These are phyloP conservation scores for Mycothermus thermophilus DNA, from an alignment of 495 filamentous ascomycete genomes.

Conservation along the genomic window DNA sequence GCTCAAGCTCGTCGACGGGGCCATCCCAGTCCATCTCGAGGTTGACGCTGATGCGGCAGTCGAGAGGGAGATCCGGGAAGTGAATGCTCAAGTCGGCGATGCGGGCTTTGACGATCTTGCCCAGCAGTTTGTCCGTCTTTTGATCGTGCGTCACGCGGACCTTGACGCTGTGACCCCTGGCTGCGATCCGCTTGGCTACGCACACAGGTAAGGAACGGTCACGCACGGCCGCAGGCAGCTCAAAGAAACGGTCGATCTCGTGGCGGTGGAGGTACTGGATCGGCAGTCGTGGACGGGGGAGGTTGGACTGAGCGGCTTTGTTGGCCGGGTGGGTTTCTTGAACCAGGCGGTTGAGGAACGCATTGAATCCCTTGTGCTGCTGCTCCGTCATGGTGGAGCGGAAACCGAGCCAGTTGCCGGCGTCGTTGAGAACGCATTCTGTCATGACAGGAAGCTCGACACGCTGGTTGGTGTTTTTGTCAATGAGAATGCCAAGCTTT, in stretches of 20 bases:
- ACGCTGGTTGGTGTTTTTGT: constrained; percentile 53
- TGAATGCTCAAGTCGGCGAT: constrained; percentile 73
- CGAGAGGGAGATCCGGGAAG: constrained; percentile 56
- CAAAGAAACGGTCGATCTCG: constrained; percentile 70
- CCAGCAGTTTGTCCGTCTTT: constrained; percentile 54
- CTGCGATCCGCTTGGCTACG: constrained; percentile 37
- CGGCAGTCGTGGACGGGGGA: constrained; percentile 37
- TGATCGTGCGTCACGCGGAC: constrained; percentile 69
- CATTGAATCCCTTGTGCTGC: constrained; percentile 67
- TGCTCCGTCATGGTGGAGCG: constrained; percentile 70
- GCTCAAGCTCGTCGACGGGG: constrained; percentile 40
- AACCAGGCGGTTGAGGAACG: constrained; percentile 63
- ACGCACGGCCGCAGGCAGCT: constrained; percentile 45
- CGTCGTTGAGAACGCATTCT: constrained; percentile 49
- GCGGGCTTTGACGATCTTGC: constrained; percentile 77
- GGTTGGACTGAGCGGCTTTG: constrained; percentile 15
- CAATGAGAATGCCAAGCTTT: constrained; percentile 69
- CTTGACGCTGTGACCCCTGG: constrained; percentile 42
- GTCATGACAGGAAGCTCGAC: constrained; percentile 48
- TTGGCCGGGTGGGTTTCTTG: constrained; percentile 35
- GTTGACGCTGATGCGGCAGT: constrained; percentile 81
- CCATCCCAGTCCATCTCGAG: constrained; percentile 80
- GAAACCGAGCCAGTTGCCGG: constrained; percentile 41
- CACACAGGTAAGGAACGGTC: constrained; percentile 26
- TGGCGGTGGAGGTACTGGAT: constrained; percentile 68